Evolutionary conservation across 768 basidiomycete genomes (phyloP).

Genomic region (Boletus rufocinnamomeus): DNA sequence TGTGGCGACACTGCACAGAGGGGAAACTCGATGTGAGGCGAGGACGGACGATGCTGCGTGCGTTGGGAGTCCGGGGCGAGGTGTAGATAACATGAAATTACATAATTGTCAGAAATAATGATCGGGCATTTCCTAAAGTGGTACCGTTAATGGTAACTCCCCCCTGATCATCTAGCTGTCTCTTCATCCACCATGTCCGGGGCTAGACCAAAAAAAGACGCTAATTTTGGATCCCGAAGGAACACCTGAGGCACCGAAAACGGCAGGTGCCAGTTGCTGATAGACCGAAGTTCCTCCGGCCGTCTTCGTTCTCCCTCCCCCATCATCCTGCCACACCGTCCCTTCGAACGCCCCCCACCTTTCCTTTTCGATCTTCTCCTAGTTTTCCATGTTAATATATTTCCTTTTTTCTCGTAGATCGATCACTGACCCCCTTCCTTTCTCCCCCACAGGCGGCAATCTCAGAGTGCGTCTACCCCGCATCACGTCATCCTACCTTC

Average conservation of each 20-base stretch:
- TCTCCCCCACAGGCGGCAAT: conserved; percentile 66
- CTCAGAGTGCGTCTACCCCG: conserved; percentile 61
- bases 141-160: too few relatives aligned
- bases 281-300: conserved; percentile 59
- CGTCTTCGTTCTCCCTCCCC: conserved; percentile 16
- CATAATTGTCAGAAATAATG: conserved; percentile 4
- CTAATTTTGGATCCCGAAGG: neutral
- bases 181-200: too few relatives aligned
- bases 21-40: conserved; percentile 28
- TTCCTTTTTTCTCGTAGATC: conserved; percentile 31
- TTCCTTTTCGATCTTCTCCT: conserved; percentile 12
- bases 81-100: conserved; percentile 17
- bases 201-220: too few relatives aligned
- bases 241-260: too few relatives aligned
- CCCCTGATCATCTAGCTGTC: too few relatives aligned
- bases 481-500: conserved; percentile 27
- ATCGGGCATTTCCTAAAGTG: too few relatives aligned
- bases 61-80: conserved; percentile 16
- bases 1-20: conserved; percentile 32
- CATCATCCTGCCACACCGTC: neutral
- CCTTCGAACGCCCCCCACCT: neutral
- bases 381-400: conserved; percentile 41
- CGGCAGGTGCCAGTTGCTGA: conserved; percentile 12
- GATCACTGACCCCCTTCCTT: conserved; percentile 34
- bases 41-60: conserved; percentile 24